A percentile compares a stretch with the other conserved stretches of the same genome.
Conservation (phyloP, 176 grass and related monocot genomes). For the Carex parvula region DNA sequence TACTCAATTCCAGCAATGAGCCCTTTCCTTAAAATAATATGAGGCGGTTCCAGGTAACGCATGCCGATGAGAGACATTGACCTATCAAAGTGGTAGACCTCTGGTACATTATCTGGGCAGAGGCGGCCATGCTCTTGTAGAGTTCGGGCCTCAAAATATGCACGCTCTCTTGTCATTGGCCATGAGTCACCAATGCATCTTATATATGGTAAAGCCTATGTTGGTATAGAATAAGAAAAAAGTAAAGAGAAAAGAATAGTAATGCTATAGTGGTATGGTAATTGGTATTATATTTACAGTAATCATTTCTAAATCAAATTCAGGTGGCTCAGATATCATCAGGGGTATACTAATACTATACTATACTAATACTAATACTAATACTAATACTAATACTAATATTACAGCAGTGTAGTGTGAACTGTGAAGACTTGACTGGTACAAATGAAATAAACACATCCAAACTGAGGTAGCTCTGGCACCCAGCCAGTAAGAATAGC, state of each 20-base stretch:
- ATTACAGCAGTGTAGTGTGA: neutral
- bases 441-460: neutral
- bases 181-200: conserved; percentile 72
- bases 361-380: too few relatives aligned
- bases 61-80: conserved; percentile 83
- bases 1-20: conserved; percentile 80
- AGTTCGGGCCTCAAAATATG: conserved; percentile 74
- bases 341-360: neutral
- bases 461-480: neutral
- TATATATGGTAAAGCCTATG: conserved; percentile 80
- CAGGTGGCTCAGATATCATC: neutral
- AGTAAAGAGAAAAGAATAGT: neutral
- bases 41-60: conserved; percentile 77
- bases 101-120: conserved; percentile 72
- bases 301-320: neutral
- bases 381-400: neutral
- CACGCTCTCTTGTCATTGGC: conserved; percentile 87
- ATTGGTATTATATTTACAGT: neutral
- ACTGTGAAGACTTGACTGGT: neutral
- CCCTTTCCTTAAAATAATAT: conserved; percentile 95
- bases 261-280: neutral
- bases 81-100: conserved; percentile 92
- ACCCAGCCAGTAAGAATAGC: neutral
- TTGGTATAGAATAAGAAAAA: neutral
- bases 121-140: conserved; percentile 56